Base-by-base conservation (phyloP, 2,329 filamentous ascomycete genomes). In the Colletotrichum sidae region DNA sequence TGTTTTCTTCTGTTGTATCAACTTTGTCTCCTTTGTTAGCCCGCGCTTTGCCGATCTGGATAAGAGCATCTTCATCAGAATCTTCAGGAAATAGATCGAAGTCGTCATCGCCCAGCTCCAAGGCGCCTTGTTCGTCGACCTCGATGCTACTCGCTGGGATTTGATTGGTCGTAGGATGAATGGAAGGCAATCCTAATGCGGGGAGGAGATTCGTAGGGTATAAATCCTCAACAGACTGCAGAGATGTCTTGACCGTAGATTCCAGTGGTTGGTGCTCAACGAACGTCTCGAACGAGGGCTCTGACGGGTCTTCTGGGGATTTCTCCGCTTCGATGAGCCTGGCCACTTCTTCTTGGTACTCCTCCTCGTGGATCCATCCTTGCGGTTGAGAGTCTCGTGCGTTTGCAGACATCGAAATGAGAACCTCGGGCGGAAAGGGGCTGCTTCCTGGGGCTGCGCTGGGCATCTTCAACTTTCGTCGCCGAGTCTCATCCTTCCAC, bases 331-430 rank as follows among this genome's bases (percentile, higher is more conserved):
- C 74, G 8, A 92, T 86, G 33, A 96, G 81, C 34, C 85, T 79
- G 37, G 81, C 77, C 2, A 97, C 81, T 70, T 91, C 84, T 47
- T 89, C 81, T 38, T 88, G 83, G 72, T 91, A 95, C 72, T 97
- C 94, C 51, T 93, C 89, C 75, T 98, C 95, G 70, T 97, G 94
- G 60, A 97, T 91, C 95, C 96, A 99, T 0, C 89, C 90, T n/a
- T 89, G 88, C n/a, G 88, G 83, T 44, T 90, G 86, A 2, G 88
- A 87, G 65, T 92, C 85, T 57, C 94, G 86, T 38, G 89, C 83
- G 76, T 96, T 92, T 6, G 93, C 93, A 44, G 94, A 97, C 90
- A 98, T 96, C 2, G 93, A 93, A 4, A 96, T 86, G 63, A 98
- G 79, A 5, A 89, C 93, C 70, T 97, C 94, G 0, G 89, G 83